A percentile compares a stretch with the other conserved stretches of the same genome.
Conservation (phyloP, 805 yeast species). For the Suhomyces emberorum region DNA sequence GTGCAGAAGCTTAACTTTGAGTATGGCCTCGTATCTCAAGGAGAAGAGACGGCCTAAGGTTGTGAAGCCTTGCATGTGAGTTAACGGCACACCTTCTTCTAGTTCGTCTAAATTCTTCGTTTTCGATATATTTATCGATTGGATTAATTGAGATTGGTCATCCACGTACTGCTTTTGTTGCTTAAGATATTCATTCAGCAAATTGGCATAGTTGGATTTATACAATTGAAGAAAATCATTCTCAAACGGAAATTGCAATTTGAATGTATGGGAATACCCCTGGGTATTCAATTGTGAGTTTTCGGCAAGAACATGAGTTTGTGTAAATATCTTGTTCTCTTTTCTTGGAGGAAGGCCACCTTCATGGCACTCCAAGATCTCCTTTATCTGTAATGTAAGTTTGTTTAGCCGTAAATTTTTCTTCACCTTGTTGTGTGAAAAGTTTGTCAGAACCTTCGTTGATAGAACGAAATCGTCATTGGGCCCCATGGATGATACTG, state of each 20-base stretch:
- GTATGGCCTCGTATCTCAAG: conserved; percentile 46
- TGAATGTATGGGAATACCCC: conserved; percentile 24
- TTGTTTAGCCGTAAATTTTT: conserved; percentile 40
- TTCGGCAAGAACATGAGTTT: conserved; percentile 24
- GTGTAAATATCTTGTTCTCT: conserved; percentile 39
- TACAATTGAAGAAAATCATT: conserved; percentile 33
- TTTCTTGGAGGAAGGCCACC: conserved; percentile 48
- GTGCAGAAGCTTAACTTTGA: conserved; percentile 48
- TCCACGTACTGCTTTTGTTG: conserved; percentile 1
- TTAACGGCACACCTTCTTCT: conserved; percentile 38
- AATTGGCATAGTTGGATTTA: conserved; percentile 2
- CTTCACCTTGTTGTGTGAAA: conserved; percentile 25
- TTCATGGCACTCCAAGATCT: conserved; percentile 52
- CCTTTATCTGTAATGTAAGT: conserved; percentile 48
- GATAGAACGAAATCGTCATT: conserved; percentile 44
- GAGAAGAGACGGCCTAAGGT: conserved; percentile 50
- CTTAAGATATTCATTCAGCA: not conserved
- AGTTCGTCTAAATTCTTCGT: conserved; percentile 23
- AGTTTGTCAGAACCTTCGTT: conserved; percentile 41
- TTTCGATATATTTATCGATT: conserved; percentile 18
- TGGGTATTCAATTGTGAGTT: conserved; percentile 21
- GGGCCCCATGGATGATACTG: conserved; percentile 57
- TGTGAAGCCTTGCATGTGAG: conserved; percentile 51
- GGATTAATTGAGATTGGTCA: conserved; percentile 10
- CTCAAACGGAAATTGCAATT: conserved; percentile 30